Evolutionary conservation across 495 filamentous ascomycete genomes (phyloP).

Genomic region (Daldinia loculata): DNA sequence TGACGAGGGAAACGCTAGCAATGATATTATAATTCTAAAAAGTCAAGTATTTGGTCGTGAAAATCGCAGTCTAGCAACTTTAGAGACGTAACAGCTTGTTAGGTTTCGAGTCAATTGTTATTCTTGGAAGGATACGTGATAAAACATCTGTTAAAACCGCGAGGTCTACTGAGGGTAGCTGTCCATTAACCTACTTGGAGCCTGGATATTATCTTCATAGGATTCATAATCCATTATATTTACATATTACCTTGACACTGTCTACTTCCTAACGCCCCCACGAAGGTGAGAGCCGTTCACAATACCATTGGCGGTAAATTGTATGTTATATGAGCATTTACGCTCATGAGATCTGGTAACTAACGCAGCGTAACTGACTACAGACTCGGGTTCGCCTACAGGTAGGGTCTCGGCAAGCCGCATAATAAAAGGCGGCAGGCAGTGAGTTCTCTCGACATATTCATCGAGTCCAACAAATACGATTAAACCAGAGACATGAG

Average conservation of each 20-base stretch:
- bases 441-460: background rate
- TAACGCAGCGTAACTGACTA: background rate
- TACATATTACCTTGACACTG: background rate
- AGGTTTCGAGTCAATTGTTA: conserved; percentile 5
- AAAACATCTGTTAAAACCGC: conserved; percentile 18
- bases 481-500: background rate
- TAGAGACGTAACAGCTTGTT: conserved; percentile 11
- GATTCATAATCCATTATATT: conserved; percentile 4
- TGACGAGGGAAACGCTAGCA: conserved; percentile 27
- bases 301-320: background rate
- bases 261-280: background rate
- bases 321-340: background rate
- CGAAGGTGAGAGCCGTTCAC: background rate
- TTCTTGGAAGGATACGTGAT: conserved; percentile 18
- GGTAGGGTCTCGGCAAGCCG: conserved; percentile 22
- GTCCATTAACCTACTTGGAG: background rate
- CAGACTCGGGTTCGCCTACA: conserved; percentile 5
- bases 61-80: conserved; percentile 13
- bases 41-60: conserved; percentile 13
- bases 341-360: background rate
- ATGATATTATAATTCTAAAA: conserved; percentile 24
- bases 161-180: conserved; percentile 5
- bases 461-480: conserved; percentile 13
- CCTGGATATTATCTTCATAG: conserved; percentile 3
- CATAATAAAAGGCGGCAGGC: conserved; percentile 19